Base-by-base conservation (phyloP, 2,329 filamentous ascomycete genomes). In the Fusarium sterilihyphosum region DNA sequence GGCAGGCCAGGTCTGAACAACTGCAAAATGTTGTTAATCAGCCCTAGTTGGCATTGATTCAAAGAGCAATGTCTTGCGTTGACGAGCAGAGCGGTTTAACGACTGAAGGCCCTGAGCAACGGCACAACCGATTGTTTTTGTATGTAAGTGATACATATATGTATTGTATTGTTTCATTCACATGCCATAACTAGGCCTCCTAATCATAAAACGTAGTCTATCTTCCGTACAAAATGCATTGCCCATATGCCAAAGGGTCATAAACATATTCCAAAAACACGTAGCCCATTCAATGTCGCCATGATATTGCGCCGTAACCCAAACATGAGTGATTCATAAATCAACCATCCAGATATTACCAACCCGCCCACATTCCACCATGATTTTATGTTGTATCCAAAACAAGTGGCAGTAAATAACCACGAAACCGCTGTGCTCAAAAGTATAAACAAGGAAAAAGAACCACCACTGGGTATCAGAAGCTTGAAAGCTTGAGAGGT, bases 231-330 rank as follows among this genome's bases (percentile, higher is more conserved):
- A 50, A 59, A 46, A 62, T 47, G 41, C 57, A 22, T 66, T 59
- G 24, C 65, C 44, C 44, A 54, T 70, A 44, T 50, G 44, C 38
- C 49, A 46, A 38, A 26, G 50, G 31, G 13, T 59, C 60, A 26
- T 70, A 53, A 46, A 44, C 56, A 58, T 68, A 38, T 35, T 37
- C 47, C 61, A 40, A 47, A 29, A 69, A 24, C 31, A 31, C 46
- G 3, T 60, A 41, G 52, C 40, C 31, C 44, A 37, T 56, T 37
- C 38, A 47, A 56, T 60, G 38, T 50, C 31, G 46, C 71, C 71
- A 54, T 73, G 52, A 52, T 71, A 31, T 74, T 74, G 62, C 71
- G 71, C 71, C 71, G 24, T 74, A 18, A 61, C 62, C 54, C 50
- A 61, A 73, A 67, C 38, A 43, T 41, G 46, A 62, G 71, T 71